A percentile compares a stretch with the other conserved stretches of the same genome.
phyloP scores from a whole-genome alignment of 768 basidiomycete genomes.

The Galerina sulciceps region DNA sequence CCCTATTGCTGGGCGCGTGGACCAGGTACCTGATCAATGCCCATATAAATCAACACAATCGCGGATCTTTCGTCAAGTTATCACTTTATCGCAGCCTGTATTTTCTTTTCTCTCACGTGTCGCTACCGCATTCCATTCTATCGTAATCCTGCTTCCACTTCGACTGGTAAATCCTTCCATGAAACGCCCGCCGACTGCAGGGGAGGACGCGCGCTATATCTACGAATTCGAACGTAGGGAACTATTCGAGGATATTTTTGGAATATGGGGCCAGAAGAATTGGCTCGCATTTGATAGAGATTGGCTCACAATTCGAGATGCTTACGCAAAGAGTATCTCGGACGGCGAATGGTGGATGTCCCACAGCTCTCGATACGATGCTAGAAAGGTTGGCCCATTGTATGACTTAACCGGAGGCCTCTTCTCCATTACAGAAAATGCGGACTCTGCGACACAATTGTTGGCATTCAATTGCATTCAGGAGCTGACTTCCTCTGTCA shows the following conservation, averaged over 20 bases:
- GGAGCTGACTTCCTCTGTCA: neutral
- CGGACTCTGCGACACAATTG: neutral
- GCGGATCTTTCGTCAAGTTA: neutral
- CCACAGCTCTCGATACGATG: neutral
- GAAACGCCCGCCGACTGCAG: too few relatives aligned
- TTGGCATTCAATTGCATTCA: neutral
- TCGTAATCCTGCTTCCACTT: neutral
- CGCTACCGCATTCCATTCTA: neutral
- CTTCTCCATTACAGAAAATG: neutral
- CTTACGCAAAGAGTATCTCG: neutral
- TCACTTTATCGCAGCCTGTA: neutral
- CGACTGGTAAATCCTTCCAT: neutral
- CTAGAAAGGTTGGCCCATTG: neutral
- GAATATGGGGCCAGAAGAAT: neutral
- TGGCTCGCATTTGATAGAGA: neutral
- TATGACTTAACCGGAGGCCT: neutral
- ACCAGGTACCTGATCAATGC: neutral
- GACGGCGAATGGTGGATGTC: neutral
- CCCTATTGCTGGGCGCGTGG: neutral
- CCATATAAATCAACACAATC: slow-evolving; percentile 5
- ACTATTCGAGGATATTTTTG: neutral
- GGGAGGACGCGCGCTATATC: too few relatives aligned
- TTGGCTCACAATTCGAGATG: neutral
- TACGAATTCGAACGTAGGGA: neutral
- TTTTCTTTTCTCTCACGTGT: neutral